Base-by-base conservation (phyloP, 1,284 basidiomycete genomes). In the Moesziomyces parantarcticus region DNA sequence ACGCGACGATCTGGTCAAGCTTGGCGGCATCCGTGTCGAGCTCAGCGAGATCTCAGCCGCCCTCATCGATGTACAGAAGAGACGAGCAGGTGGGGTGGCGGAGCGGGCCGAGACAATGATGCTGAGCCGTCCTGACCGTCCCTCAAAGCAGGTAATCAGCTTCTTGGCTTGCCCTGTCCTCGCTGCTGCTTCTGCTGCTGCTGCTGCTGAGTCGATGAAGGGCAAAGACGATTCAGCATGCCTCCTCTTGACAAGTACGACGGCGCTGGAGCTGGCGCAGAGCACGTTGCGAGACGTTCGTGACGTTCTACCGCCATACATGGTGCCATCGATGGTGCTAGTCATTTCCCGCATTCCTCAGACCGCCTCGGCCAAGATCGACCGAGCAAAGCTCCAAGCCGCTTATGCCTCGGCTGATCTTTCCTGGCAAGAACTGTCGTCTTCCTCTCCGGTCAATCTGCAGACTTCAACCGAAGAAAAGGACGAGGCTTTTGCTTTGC, bases 1-100 rank as follows among this genome's bases (percentile, higher is more conserved):
- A 29, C 66, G 69, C 18, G 79, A 81, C 57, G 78, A 81, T 48
- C 72, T 76, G 8, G 62, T 81, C 68, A 81, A 81, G 55, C 55
- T 81, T n/a, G 71, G 75, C 39, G 79, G 79, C n/a, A 77, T 80
- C 25, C 74, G 79, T 21, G 66, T 78, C 41, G 79, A 81, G 60
- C 53, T 80, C 6, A 62, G 57, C 22, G 79, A 81, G 58, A 78
- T 81, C 21, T 53, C 51, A 13, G 50, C 58, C 5, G 50, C 58
- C 7, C 45, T 60, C 18, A 39, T 39, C 36, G 16, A 13, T 16
- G 21, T 25, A 20, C 21, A 22, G 5, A 20, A 44, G 43, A 14
- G 36, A 16, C 36, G 36, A 39, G 36, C 36, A 18, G 36, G 36
- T 5, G 36, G 1, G 18, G 36, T 39, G 16, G 50, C 45, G 26